A percentile compares a stretch with the other conserved stretches of the same genome.
phyloP scores from a whole-genome alignment of 306 rosid species.

The Vigna nakashimae region DNA sequence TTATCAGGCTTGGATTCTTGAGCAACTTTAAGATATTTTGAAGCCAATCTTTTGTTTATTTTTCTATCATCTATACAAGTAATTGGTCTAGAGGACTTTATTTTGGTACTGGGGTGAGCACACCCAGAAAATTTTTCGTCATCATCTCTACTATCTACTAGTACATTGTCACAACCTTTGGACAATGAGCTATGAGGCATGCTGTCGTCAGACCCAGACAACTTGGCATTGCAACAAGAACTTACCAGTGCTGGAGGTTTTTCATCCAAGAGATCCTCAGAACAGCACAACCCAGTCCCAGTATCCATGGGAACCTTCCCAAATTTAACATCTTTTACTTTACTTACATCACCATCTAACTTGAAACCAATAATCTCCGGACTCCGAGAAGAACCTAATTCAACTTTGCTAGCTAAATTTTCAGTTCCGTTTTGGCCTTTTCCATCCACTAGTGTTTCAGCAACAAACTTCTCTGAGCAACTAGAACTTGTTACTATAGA shows the following conservation, averaged over 20 bases:
- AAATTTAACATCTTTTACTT: constrained; percentile 53
- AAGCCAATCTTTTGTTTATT: constrained; percentile 73
- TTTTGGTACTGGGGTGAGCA: constrained; percentile 62
- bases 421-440: constrained; percentile 53
- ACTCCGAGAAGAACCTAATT: constrained; percentile 53
- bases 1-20: constrained; percentile 61
- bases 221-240: constrained; percentile 66
- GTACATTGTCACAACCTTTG: constrained; percentile 60
- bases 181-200: constrained; percentile 58
- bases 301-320: constrained; percentile 52
- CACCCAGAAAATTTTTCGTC: constrained; percentile 89
- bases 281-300: constrained; percentile 48
- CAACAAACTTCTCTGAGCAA: constrained; percentile 55
- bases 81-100: constrained; percentile 61
- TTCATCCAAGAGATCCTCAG: constrained; percentile 55
- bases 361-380: constrained; percentile 58
- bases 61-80: constrained; percentile 65
- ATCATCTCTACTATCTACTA: constrained; percentile 92
- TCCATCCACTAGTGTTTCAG: constrained; percentile 52
- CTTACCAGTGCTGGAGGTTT: constrained; percentile 52
- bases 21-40: constrained; percentile 71
- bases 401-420: constrained; percentile 53
- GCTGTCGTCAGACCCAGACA: constrained; percentile 53
- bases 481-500: constrained; percentile 61
- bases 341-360: constrained; percentile 56